phyloP scores from a whole-genome alignment of 129 eudicot species.

The Flaveria brownii region DNA sequence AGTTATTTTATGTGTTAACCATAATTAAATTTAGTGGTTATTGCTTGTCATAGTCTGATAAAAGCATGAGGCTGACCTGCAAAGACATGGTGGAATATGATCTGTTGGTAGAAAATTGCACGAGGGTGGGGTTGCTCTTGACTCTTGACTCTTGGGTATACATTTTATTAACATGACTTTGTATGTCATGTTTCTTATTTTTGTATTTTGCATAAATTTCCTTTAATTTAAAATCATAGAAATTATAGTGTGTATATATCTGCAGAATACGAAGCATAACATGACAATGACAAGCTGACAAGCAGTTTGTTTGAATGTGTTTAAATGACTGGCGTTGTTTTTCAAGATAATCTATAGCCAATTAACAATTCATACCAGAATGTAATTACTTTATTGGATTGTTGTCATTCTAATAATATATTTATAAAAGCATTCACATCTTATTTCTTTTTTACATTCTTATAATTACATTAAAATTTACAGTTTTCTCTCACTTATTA shows the following conservation, averaged over 20 bases:
- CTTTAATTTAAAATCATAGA: neutral
- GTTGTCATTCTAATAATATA: too few species aligned
- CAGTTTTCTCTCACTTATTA: too few species aligned
- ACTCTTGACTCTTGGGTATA: too few species aligned
- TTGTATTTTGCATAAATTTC: neutral
- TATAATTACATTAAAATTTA: too few species aligned
- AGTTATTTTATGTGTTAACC: too few species aligned
- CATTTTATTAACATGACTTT: neutral
- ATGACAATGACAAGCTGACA: neutral
- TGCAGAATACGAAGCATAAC: neutral
- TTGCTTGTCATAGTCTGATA: neutral
- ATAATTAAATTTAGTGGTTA: neutral
- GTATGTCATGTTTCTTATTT: neutral
- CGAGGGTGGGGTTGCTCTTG: too few species aligned
- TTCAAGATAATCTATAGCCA: neutral
- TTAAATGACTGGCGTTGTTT: neutral
- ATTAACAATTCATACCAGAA: too few species aligned
- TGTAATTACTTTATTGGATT: too few species aligned
- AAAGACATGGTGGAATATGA: conserved; percentile 10
- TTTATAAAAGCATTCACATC: too few species aligned
- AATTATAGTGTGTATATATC: neutral
- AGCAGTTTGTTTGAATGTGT: neutral
- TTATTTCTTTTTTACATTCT: too few species aligned
- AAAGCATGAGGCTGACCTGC: conserved; percentile 13
- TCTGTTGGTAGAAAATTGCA: neutral